phyloP scores from a whole-genome alignment of 139 green algal species.

The Nannochloris sp. region DNA sequence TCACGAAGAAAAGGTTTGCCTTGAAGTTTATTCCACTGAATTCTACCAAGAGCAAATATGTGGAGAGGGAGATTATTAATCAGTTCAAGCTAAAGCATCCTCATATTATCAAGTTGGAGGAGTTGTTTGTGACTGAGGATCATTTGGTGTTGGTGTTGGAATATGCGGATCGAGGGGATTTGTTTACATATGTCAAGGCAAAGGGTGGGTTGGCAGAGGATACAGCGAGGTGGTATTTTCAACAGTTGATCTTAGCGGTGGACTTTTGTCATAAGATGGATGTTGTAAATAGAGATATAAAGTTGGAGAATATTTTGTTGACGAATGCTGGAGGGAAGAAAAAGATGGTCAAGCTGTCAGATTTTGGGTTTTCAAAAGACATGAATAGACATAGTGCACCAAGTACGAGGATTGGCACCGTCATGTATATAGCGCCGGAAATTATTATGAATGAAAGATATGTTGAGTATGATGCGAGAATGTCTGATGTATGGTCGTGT shows the following conservation, averaged over 20 bases:
- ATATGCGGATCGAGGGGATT: conserved; percentile 57
- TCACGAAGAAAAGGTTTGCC: conserved; percentile 7
- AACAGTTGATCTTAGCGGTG: conserved; percentile 92
- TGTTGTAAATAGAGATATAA: conserved; percentile 24
- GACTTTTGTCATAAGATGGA: conserved; percentile 57
- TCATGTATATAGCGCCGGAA: conserved; percentile 94
- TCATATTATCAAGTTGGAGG: conserved; percentile 88
- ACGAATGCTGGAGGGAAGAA: not conserved
- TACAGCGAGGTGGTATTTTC: conserved; percentile 96
- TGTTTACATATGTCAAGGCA: conserved; percentile 62
- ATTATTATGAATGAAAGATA: conserved; percentile 68
- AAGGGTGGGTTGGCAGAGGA: conserved; percentile 78
- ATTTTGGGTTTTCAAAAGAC: conserved; percentile 19
- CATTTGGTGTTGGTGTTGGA: conserved; percentile 76
- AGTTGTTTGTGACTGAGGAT: conserved; percentile 44
- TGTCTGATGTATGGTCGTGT: conserved; percentile 91
- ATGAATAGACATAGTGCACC: conserved; percentile 5
- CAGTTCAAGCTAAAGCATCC: conserved; percentile 86
- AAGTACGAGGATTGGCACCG: conserved; percentile 20
- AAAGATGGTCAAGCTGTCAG: conserved; percentile 32
- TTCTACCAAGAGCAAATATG: conserved; percentile 70
- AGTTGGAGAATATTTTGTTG: conserved; percentile 15
- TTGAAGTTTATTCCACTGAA: conserved; percentile 25
- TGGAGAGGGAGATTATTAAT: conserved; percentile 93
- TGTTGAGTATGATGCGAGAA: conserved; percentile 74